These are phyloP conservation scores for Aphanomyces astaci DNA, from an alignment of 352 stramenopile species.

Conservation along the genomic window DNA sequence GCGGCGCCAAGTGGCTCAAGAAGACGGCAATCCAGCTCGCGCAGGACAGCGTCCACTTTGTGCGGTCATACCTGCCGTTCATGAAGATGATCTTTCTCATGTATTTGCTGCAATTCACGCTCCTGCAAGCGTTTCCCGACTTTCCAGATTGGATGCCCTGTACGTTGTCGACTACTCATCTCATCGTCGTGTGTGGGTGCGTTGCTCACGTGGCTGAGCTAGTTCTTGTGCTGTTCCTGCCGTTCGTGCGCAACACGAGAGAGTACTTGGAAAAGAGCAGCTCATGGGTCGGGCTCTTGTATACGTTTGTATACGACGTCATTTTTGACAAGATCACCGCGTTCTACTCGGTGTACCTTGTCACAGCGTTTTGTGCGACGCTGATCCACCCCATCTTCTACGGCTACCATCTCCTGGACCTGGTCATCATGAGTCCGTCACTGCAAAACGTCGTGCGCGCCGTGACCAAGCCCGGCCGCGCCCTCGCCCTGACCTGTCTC, in stretches of 20 bases:
- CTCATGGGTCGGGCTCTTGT: constrained; percentile 7
- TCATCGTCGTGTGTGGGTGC: not conserved
- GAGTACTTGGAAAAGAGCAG: constrained; percentile 17
- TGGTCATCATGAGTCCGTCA: constrained; percentile 28
- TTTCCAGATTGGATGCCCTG: constrained; percentile 13
- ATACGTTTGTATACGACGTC: constrained; percentile 22
- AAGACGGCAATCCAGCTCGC: not conserved
- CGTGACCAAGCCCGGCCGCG: constrained; percentile 24
- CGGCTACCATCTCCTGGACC: constrained; percentile 26
- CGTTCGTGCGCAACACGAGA: constrained; percentile 19
- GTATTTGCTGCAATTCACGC: constrained; percentile 19
- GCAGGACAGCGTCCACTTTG: not conserved
- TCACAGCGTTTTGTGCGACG: constrained; percentile 7
- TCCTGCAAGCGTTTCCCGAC: constrained; percentile 19
- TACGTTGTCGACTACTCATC: too few species aligned
- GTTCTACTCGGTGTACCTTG: constrained; percentile 23
- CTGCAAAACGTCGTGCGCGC: constrained; percentile 27
- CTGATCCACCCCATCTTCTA: constrained; percentile 23
- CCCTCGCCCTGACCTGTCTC: constrained; percentile 26
- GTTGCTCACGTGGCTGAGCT: not conserved
- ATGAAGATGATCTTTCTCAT: constrained; percentile 18
- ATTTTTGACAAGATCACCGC: constrained; percentile 20
- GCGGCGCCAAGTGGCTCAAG: not conserved
- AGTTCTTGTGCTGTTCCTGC: constrained; percentile 18
- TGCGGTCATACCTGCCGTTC: constrained; percentile 14